These are phyloP conservation scores for Stereocaulon alpinum DNA, from an alignment of 495 filamentous ascomycete genomes.

Conservation along the genomic window DNA sequence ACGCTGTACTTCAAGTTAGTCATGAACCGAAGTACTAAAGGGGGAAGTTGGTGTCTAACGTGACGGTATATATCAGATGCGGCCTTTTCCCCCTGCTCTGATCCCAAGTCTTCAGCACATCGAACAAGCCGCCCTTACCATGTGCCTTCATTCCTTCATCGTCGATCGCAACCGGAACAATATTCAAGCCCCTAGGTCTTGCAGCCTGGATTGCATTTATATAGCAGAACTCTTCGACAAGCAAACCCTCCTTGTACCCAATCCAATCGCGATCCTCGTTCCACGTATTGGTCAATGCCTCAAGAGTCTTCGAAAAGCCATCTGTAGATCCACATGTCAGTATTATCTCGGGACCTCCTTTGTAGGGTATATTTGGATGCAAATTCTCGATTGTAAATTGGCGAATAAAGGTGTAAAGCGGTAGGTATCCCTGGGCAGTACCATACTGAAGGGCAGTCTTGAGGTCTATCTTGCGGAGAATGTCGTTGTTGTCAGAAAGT, in stretches of 20 bases:
- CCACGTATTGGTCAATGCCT: slow-evolving; percentile 66
- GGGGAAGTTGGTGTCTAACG: slow-evolving; percentile 42
- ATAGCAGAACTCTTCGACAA: slow-evolving; percentile 72
- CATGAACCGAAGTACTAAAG: not conserved
- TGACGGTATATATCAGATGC: slow-evolving; percentile 82
- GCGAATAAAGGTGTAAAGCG: slow-evolving; percentile 62
- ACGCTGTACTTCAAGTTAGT: slow-evolving; percentile 39
- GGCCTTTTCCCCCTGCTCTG: slow-evolving; percentile 58
- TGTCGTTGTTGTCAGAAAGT: slow-evolving; percentile 41
- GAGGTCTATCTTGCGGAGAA: slow-evolving; percentile 62
- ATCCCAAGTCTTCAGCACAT: slow-evolving; percentile 79
- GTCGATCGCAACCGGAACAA: slow-evolving; percentile 65
- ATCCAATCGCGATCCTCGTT: slow-evolving; percentile 54
- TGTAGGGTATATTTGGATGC: slow-evolving; percentile 73
- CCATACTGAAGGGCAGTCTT: slow-evolving; percentile 80
- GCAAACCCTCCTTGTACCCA: slow-evolving; percentile 54
- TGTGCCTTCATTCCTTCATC: slow-evolving; percentile 58
- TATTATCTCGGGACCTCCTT: slow-evolving; percentile 61
- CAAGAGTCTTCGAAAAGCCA: slow-evolving; percentile 66
- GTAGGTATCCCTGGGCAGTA: slow-evolving; percentile 61
- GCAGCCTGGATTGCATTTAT: slow-evolving; percentile 60
- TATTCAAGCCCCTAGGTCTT: slow-evolving; percentile 56
- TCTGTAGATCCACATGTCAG: slow-evolving; percentile 75
- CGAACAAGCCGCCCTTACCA: slow-evolving; percentile 61
- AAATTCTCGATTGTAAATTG: slow-evolving; percentile 67